phyloP scores from a whole-genome alignment of 2,329 filamentous ascomycete genomes.

The Cercospora sp. region DNA sequence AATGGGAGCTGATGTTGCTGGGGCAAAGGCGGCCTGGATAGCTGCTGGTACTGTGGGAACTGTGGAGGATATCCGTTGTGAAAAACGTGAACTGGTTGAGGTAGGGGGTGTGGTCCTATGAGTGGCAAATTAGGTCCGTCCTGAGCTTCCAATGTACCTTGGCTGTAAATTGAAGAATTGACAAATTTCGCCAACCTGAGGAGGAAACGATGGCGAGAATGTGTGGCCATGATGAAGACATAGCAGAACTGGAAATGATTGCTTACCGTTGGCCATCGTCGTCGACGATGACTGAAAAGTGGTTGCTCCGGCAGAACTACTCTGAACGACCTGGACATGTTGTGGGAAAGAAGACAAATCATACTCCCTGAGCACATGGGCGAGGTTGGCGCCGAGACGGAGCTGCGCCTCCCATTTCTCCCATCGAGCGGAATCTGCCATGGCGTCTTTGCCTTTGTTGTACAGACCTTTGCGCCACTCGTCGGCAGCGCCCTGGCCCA shows the following conservation, averaged over 20 bases:
- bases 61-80: conserved; percentile 20
- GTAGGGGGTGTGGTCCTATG: conserved; percentile 33
- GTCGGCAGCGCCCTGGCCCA: conserved; percentile 67
- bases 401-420: conserved; percentile 66
- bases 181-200: background rate
- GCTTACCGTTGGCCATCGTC: conserved; percentile 33
- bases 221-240: conserved; percentile 2
- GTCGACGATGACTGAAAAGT: conserved; percentile 25
- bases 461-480: conserved; percentile 80
- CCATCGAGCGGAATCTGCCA: conserved; percentile 67
- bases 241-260: conserved; percentile 11
- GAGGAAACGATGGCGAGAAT: background rate
- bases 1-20: conserved; percentile 12
- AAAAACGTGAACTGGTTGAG: conserved; percentile 34
- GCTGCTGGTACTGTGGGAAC: conserved; percentile 16
- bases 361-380: conserved; percentile 38
- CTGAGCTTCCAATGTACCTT: background rate
- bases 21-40: background rate
- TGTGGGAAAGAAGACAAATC: conserved; percentile 35
- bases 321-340: conserved; percentile 23
- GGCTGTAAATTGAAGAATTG: background rate
- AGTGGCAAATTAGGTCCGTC: conserved; percentile 10
- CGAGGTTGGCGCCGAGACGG: conserved; percentile 32
- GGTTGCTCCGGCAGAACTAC: conserved; percentile 29
- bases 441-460: conserved; percentile 59